Conservation (phyloP, 306 rosid species). For the Glycine soja region DNA sequence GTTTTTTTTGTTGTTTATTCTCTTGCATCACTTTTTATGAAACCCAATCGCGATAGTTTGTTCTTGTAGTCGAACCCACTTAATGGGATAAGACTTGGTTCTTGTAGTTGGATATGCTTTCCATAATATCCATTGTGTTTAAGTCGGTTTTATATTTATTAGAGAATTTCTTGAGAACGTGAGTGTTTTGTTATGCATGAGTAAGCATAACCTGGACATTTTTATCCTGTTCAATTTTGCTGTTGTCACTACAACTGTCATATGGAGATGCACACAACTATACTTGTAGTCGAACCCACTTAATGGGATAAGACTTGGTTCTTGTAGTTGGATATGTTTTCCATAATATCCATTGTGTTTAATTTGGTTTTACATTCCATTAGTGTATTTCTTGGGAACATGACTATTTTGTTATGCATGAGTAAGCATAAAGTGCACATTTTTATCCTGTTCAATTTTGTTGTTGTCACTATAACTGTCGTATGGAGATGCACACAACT, state of each 20-base stretch:
- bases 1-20: neutral
- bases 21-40: neutral
- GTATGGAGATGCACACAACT: neutral
- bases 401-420: neutral
- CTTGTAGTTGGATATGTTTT: no score
- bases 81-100: slow-evolving; percentile 11
- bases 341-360: no score
- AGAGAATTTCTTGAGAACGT: neutral
- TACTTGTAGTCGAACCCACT: no score
- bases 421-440: neutral
- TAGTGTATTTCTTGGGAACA: no score
- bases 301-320: no score
- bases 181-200: neutral
- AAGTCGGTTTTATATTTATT: neutral
- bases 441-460: slow-evolving; percentile 12
- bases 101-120: slow-evolving; percentile 5
- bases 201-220: no score
- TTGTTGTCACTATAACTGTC: neutral
- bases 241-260: no score
- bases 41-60: neutral
- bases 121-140: slow-evolving; percentile 3
- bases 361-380: no score
- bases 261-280: no score
- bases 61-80: neutral
- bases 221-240: no score